phyloP scores from a whole-genome alignment of 2,329 filamentous ascomycete genomes.

The Verticillium dahliae region DNA sequence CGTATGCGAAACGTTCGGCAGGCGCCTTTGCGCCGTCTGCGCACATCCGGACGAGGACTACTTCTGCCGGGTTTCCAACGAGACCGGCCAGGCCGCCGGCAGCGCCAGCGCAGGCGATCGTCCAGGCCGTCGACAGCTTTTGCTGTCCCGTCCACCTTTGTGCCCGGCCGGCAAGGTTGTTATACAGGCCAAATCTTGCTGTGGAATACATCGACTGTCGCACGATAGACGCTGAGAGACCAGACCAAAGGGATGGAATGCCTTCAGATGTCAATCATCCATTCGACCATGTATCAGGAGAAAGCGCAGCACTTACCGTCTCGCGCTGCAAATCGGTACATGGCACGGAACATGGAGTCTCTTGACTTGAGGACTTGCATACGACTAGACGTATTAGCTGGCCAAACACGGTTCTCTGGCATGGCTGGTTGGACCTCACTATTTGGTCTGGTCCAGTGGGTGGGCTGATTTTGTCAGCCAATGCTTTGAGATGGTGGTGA shows the following conservation, averaged over 20 bases:
- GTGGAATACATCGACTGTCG: slow-evolving; percentile 38
- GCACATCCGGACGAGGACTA: slow-evolving; percentile 37
- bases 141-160: slow-evolving; percentile 18
- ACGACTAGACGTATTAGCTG: slow-evolving; percentile 18
- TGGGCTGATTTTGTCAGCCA: slow-evolving; percentile 22
- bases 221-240: slow-evolving; percentile 35
- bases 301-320: slow-evolving; percentile 22
- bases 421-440: slow-evolving; percentile 18
- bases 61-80: slow-evolving; percentile 38
- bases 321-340: slow-evolving; percentile 28
- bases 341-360: slow-evolving; percentile 29
- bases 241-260: slow-evolving; percentile 33
- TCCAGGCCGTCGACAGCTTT: slow-evolving; percentile 23
- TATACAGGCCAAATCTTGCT: slow-evolving; percentile 35
- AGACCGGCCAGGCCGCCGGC: slow-evolving; percentile 34
- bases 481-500: not conserved
- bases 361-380: slow-evolving; percentile 36
- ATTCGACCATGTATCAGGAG: no score
- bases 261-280: slow-evolving; percentile 16
- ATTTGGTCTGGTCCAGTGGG: slow-evolving; percentile 37
- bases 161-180: slow-evolving; percentile 22
- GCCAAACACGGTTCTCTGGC: not conserved
- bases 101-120: slow-evolving; percentile 30
- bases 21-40: slow-evolving; percentile 33
- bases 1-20: slow-evolving; percentile 28